These are phyloP conservation scores for Candida silvicultrix DNA, from an alignment of 805 yeast genomes.

Conservation along the genomic window DNA sequence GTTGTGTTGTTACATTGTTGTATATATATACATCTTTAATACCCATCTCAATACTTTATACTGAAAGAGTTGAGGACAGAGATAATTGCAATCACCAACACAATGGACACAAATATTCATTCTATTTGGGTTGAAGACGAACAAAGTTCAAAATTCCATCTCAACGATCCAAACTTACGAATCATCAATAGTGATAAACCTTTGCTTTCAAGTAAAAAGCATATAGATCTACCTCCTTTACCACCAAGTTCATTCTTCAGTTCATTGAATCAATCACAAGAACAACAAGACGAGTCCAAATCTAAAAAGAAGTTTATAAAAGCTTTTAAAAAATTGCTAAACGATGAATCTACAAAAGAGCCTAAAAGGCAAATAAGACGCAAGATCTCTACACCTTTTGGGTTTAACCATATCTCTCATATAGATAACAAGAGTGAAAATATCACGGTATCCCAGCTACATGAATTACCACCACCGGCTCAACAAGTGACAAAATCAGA, in stretches of 20 bases:
- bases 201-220: constrained; percentile 24
- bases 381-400: constrained; percentile 32
- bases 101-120: constrained; percentile 24
- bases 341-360: constrained; percentile 7
- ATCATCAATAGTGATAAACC: constrained; percentile 30
- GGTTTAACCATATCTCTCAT: constrained; percentile 34
- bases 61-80: too few relatives aligned
- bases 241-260: constrained; percentile 22
- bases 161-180: constrained; percentile 24
- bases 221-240: constrained; percentile 31
- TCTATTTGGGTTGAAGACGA: constrained; percentile 39
- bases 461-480: not conserved
- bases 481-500: not conserved
- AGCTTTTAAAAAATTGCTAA: constrained; percentile 24
- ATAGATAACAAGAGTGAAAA: constrained; percentile 22
- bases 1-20: too few relatives aligned
- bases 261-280: constrained; percentile 1
- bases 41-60: too few relatives aligned
- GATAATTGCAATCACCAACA: too few relatives aligned
- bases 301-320: constrained; percentile 22
- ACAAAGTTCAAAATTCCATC: constrained; percentile 26
- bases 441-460: not conserved
- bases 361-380: constrained; percentile 2
- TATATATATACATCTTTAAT: too few relatives aligned
- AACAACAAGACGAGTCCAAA: constrained; percentile 1